phyloP scores from a whole-genome alignment of 768 basidiomycete species.

The Ramaria sp. region DNA sequence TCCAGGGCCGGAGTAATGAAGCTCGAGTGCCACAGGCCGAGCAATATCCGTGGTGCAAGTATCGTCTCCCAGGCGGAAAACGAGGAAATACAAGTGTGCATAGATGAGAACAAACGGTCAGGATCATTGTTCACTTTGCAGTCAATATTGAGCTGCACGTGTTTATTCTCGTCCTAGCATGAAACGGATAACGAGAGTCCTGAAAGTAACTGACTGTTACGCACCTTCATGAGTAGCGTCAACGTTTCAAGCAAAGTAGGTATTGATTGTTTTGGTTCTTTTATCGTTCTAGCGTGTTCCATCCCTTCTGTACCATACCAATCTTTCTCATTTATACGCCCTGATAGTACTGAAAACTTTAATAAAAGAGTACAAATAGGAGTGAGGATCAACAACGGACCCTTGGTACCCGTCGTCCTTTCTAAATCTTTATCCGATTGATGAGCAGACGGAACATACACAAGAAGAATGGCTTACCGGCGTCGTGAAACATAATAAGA shows the following conservation, averaged over 20 bases:
- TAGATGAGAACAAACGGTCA: conserved; percentile 67
- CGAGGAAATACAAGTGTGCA: conserved; percentile 54
- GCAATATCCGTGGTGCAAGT: conserved; percentile 70
- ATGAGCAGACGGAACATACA: not conserved
- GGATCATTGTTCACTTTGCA: conserved; percentile 93
- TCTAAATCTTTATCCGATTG: conserved; percentile 42
- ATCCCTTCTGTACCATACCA: conserved; percentile 68
- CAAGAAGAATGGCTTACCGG: conserved; percentile 34
- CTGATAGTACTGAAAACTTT: conserved; percentile 22
- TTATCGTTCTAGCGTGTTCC: conserved; percentile 68
- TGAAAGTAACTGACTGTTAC: conserved; percentile 13
- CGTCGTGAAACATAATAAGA: conserved; percentile 95
- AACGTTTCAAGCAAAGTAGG: conserved; percentile 86
- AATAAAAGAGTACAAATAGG: not conserved
- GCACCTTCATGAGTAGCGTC: conserved; percentile 64
- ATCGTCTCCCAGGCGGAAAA: conserved; percentile 62
- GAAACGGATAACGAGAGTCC: not conserved
- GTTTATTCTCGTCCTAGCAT: conserved; percentile 56
- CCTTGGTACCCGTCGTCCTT: conserved; percentile 74
- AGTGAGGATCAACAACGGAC: conserved; percentile 21
- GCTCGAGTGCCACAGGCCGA: conserved; percentile 86
- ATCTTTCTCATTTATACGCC: conserved; percentile 49
- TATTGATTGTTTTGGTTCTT: conserved; percentile 75
- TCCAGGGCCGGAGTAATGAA: conserved; percentile 71
- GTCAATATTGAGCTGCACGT: conserved; percentile 78